Percentiles rank a stretch among this genome's conserved stretches.
These are phyloP conservation scores for Coemansia sp. DNA, from an alignment of 192 early-diverging fungal species.

Conservation along the genomic window DNA sequence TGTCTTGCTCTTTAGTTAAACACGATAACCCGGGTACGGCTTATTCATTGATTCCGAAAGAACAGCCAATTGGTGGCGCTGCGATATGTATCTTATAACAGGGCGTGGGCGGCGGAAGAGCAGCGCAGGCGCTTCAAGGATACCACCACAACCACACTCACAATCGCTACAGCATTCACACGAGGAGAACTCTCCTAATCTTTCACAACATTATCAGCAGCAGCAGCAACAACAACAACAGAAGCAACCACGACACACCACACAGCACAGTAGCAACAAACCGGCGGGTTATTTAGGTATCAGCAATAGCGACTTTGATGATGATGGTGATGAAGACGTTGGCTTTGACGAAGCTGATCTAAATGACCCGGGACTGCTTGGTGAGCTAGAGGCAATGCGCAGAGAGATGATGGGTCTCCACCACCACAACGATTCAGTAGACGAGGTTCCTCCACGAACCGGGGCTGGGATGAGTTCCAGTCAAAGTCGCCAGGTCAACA, in stretches of 20 bases:
- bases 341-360: conserved; percentile 23
- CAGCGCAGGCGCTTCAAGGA: background rate
- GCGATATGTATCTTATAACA: conserved; percentile 23
- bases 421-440: background rate
- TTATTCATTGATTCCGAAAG: background rate
- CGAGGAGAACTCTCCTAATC: background rate
- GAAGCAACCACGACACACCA: too few relatives aligned
- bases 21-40: too few relatives aligned
- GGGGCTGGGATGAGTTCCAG: background rate
- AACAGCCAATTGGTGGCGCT: background rate
- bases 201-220: too few relatives aligned
- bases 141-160: background rate
- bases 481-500: background rate
- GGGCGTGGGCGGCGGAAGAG: conserved; percentile 23
- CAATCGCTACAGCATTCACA: background rate
- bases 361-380: conserved; percentile 41
- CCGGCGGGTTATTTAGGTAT: background rate
- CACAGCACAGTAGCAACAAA: background rate
- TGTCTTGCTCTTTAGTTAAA: too few relatives aligned
- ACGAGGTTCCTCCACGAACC: too few relatives aligned
- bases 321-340: conserved; percentile 2
- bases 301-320: background rate
- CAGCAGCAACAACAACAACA: too few relatives aligned
- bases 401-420: conserved; percentile 17
- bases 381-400: conserved; percentile 43